Evolutionary conservation across 2,329 filamentous ascomycete species (phyloP).

Genomic region (Chaetomium sp.): DNA sequence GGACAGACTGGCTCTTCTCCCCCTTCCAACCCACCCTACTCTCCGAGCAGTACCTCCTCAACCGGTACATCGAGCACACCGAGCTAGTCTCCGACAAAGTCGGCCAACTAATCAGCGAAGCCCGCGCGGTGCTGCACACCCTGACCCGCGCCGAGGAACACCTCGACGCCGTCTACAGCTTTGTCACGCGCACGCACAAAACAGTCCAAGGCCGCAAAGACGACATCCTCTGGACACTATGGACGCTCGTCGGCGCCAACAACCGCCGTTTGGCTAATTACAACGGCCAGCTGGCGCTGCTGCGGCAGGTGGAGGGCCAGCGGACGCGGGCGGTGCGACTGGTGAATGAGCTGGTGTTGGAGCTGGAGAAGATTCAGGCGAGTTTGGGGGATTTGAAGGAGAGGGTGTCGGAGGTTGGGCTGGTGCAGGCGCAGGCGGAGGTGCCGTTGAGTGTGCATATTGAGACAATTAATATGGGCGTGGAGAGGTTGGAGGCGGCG

Average conservation of each 20-base stretch:
- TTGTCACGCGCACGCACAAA: conserved; percentile 58
- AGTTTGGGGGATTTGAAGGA: conserved; percentile 67
- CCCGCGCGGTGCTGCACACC: conserved; percentile 58
- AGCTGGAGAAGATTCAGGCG: conserved; percentile 65
- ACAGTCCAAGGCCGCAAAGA: conserved; percentile 53
- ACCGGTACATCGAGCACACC: conserved; percentile 71
- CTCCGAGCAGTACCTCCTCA: conserved; percentile 56
- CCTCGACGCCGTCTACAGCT: conserved; percentile 62
- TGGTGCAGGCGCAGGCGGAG: conserved; percentile 37
- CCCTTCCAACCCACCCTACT: conserved; percentile 58
- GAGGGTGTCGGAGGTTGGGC: conserved; percentile 59
- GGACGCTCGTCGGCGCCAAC: conserved; percentile 70
- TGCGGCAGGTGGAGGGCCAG: conserved; percentile 61
- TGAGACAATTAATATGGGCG: conserved; percentile 64
- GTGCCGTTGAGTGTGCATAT: conserved; percentile 69
- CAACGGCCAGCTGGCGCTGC: conserved; percentile 55
- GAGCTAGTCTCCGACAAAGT: conserved; percentile 65
- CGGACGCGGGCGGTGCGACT: conserved; percentile 59
- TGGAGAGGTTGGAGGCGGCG: conserved; percentile 63
- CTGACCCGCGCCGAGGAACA: conserved; percentile 64
- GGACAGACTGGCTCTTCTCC: conserved; percentile 43
- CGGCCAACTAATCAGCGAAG: conserved; percentile 59
- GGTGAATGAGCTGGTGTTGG: conserved; percentile 62
- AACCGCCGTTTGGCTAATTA: conserved; percentile 52
- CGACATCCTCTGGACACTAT: conserved; percentile 62